These are phyloP conservation scores for Candida ascalaphidarum DNA, from an alignment of 805 yeast species.

Conservation along the genomic window DNA sequence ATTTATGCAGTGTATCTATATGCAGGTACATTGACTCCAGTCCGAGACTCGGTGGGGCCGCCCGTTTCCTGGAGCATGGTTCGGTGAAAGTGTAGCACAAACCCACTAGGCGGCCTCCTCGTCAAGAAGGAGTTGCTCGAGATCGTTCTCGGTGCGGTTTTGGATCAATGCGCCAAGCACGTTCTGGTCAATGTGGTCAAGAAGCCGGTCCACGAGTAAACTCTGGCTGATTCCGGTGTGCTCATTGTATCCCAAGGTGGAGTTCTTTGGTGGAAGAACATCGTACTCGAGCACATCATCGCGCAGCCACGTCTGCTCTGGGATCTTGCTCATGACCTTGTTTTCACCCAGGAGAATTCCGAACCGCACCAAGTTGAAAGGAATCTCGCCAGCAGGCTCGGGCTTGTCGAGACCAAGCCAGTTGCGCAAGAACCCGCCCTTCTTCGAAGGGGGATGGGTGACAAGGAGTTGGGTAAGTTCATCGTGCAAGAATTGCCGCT, in stretches of 20 bases:
- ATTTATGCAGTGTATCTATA: no score
- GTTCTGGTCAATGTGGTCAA: constrained; percentile 39
- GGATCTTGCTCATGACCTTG: constrained; percentile 62
- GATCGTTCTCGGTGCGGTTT: constrained; percentile 17
- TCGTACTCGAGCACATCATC: constrained; percentile 65
- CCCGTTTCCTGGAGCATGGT: no score
- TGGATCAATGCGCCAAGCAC: constrained; percentile 36
- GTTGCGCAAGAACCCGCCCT: no score
- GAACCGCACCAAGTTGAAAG: constrained; percentile 57
- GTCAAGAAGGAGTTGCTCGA: constrained; percentile 2
- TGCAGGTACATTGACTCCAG: no score
- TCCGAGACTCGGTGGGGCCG: no score
- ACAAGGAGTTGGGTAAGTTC: constrained; percentile 18
- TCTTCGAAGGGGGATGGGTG: no score
- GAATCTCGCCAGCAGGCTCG: constrained; percentile 26
- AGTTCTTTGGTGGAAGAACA: constrained; percentile 53
- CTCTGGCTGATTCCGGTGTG: constrained; percentile 15
- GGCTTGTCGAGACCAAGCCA: constrained; percentile 4
- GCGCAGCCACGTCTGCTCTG: constrained; percentile 49
- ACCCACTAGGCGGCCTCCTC: no score
- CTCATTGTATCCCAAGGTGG: constrained; percentile 27
- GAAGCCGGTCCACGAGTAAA: constrained; percentile 17
- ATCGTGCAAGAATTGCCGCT: constrained; percentile 39
- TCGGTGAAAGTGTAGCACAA: no score
- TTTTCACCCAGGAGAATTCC: constrained; percentile 66